Percentiles rank a stretch among this genome's conserved stretches.
phyloP scores from a whole-genome alignment of 78 protist genomes.

The Dictyostelium brefeldianum region DNA sequence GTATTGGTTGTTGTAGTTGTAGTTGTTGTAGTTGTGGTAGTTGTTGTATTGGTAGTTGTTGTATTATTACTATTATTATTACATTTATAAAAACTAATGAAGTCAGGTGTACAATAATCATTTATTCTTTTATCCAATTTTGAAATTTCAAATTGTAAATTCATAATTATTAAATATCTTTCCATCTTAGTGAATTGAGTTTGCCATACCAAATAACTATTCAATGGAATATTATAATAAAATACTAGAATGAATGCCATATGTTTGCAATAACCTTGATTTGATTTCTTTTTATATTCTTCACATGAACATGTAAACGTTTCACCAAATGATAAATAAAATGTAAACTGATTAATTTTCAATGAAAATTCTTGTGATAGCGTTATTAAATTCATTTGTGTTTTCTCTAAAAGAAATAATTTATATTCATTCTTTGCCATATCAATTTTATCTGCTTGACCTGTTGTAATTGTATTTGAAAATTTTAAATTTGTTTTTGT shows the following conservation, averaged over 20 bases:
- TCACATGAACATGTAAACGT: background rate
- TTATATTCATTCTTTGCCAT: background rate
- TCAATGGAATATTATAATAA: background rate
- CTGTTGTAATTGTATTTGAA: too few species aligned
- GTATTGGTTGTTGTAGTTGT: background rate
- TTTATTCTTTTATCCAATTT: too few species aligned
- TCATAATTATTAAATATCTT: conserved; percentile 8
- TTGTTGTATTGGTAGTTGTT: background rate
- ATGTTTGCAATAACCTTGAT: background rate
- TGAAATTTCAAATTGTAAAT: background rate
- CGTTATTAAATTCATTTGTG: background rate
- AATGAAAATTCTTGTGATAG: conserved; percentile 4
- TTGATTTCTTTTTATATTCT: background rate
- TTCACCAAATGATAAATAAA: conserved; percentile 7
- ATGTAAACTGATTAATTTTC: background rate
- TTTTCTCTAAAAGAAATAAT: background rate
- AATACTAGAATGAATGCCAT: background rate
- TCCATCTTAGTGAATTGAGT: background rate
- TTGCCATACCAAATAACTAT: background rate
- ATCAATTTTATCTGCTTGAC: background rate
- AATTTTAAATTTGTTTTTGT: background rate
- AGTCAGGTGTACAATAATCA: too few species aligned
- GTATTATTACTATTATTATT: too few species aligned
- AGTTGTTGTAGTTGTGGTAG: background rate
- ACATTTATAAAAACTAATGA: too few species aligned